These are phyloP conservation scores for Fusarium sp. DNA, from an alignment of 2,329 filamentous ascomycete genomes.

Conservation along the genomic window DNA sequence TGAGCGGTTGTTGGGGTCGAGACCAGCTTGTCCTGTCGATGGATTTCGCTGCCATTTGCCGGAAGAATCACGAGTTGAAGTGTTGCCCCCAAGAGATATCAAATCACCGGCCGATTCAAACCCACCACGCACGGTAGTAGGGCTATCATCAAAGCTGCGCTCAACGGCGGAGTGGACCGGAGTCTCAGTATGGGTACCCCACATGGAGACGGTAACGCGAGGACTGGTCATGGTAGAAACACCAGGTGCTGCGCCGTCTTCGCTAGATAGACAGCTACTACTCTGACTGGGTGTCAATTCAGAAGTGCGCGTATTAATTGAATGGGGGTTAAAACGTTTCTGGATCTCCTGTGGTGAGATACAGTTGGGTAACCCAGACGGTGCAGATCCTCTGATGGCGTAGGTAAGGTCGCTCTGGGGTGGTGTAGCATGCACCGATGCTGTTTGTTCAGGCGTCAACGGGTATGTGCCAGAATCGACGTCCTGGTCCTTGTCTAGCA, in stretches of 20 bases:
- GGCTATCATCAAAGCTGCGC: constrained; percentile 54
- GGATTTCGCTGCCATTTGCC: constrained; percentile 57
- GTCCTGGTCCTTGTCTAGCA: constrained; percentile 38
- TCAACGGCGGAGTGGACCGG: constrained; percentile 55
- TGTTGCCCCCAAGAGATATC: constrained; percentile 47
- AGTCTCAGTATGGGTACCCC: constrained; percentile 59
- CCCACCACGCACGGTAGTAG: constrained; percentile 52
- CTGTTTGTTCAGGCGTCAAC: constrained; percentile 65
- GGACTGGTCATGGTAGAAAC: constrained; percentile 63
- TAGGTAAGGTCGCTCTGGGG: constrained; percentile 53
- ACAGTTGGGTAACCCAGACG: constrained; percentile 50
- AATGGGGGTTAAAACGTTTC: constrained; percentile 53
- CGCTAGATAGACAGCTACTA: constrained; percentile 63
- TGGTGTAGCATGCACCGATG: constrained; percentile 60
- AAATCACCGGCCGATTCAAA: constrained; percentile 57
- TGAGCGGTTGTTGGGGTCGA: constrained; percentile 61
- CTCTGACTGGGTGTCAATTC: constrained; percentile 64
- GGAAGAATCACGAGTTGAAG: constrained; percentile 53
- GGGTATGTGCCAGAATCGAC: constrained; percentile 54
- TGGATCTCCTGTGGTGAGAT: constrained; percentile 58
- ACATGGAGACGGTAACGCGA: constrained; percentile 67
- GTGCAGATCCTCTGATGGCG: constrained; percentile 38
- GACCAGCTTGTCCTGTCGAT: constrained; percentile 57
- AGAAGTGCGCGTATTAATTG: constrained; percentile 47
- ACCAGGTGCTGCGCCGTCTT: constrained; percentile 59